Conservation (phyloP, 176 grass and related monocot species). For the Olyra latifolia region DNA sequence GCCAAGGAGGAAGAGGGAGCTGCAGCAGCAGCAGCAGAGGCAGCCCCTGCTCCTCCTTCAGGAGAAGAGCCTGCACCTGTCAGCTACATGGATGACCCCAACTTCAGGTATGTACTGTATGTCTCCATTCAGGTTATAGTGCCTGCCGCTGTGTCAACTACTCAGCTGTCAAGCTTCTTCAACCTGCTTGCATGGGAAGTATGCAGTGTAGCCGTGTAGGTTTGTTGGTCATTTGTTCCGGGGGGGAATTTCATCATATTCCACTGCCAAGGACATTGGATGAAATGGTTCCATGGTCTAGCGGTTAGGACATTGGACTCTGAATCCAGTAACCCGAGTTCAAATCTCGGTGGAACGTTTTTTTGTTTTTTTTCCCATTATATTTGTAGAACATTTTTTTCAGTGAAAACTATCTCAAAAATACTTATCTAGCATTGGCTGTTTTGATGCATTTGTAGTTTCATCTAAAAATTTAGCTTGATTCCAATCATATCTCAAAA, state of each 20-base stretch:
- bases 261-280: too few relatives aligned
- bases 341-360: conserved; percentile 63
- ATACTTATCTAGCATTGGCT: too few relatives aligned
- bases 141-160: too few relatives aligned
- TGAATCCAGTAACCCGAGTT: conserved; percentile 87
- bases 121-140: not conserved
- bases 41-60: not conserved
- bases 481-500: not conserved
- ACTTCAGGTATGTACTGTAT: conserved; percentile 47
- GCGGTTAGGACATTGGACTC: conserved; percentile 82
- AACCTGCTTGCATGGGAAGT: too few relatives aligned
- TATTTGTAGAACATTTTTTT: too few relatives aligned
- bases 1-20: conserved; percentile 25
- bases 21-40: not conserved
- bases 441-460: not conserved
- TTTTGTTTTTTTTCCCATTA: not conserved
- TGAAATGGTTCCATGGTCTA: conserved; percentile 73
- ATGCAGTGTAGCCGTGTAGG: too few relatives aligned
- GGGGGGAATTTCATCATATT: too few relatives aligned
- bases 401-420: not conserved
- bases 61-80: not conserved
- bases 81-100: conserved; percentile 41
- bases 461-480: not conserved
- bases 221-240: too few relatives aligned
- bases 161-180: not conserved